Evolutionary conservation across 2,329 filamentous ascomycete genomes (phyloP), one percentile per base, ranked within the genome.

Genomic region (Penicillium capsulatum): DNA sequence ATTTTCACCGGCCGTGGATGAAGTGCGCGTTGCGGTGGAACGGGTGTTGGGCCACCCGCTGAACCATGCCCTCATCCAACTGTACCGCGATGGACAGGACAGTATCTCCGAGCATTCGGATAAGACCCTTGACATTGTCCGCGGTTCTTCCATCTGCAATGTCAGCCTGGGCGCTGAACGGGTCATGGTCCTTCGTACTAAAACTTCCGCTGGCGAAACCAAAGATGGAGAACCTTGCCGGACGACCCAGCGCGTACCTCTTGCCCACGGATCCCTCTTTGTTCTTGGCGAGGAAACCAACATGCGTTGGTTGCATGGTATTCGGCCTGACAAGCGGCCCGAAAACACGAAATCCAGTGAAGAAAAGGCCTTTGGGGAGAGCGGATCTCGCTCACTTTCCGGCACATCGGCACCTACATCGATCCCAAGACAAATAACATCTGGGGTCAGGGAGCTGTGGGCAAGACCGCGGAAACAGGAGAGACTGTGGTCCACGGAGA

Each of bases 21-120:
- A 73, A 24, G 81, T 97, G 42, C 81, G 83, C 43, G 62, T 68
- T 10, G 75, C 76, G 38, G 83, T 88, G 0, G 87, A 95, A 61
- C 72, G 76, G 40, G 70, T 79, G 11, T 74, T 94, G 1, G 84
- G 86, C 0, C 92, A 97, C 56, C 70, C 78, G 1, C 67, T 98
- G 29, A 98, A 98, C 57, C 92, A 98, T 60, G 90, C 83, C 1
- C 70, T 98, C 33, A 94, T 98, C 31, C 92, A 98, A 59, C 78
- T 89, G 42, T 98, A 98, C 59, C 86, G 92, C n/a, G 76, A 77
- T 51, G 87, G 91, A 2, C 80, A 79, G 33, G 92, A 98, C 65
- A 88, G 88, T 60, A 98, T 98, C 47, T 92, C 87, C 1, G 92
- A 98, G 60, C 92, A 98, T 59, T 94, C 88, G 27, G 92, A 98